Evolutionary conservation across 495 filamentous ascomycete species (phyloP), one percentile per base, ranked within the genome.

Genomic region (Trichodelitschia bisporula): DNA sequence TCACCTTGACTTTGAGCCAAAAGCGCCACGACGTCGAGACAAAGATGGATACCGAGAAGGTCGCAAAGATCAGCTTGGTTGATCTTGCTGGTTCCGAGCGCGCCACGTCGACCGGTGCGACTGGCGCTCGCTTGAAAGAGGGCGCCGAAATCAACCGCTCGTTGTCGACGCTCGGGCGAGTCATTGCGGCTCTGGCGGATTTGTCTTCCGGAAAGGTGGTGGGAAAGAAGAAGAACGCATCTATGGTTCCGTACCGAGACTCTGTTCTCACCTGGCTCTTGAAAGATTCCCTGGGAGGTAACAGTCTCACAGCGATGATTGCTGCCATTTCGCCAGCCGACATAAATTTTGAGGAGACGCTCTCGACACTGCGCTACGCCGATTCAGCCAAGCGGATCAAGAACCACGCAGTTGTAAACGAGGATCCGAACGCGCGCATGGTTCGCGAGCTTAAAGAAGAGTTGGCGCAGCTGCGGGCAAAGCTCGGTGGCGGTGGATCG

Each of bases 291-390:
- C 58, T 99, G 6, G 89, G 89, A 45, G 89, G 89, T 34, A 99
- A 99, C 54, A 95, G 86, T 44, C 84, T 97, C 75, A 97, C 86
- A 13, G 89, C 86, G 28, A 97, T 97, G 86, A 97, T 97, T 55
- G 86, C 86, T 28, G 86, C 86, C 21, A 95, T 97, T 44, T 92
- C 82, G 32, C 86, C 86, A 3, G 86, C 86, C 32, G 86, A 99
- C 54, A 95, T 99, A 58, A 99, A 99, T 52, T 99, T 84, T 43
- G 86, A 99, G 40, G 86, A 99, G 49, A 95, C 86, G 9, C 59
- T 99, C 4, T 79, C 82, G 48, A 99, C 86, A 8, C 58, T 99
- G 8, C 69, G 86, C 35, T 99, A 99, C 54, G 86, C 86, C 27
- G 86, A 99, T 48, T 91, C 79, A 4, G 86, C 86, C 15, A 99